Percentiles rank a stretch among this genome's conserved stretches.
phyloP scores from a whole-genome alignment of 768 basidiomycete genomes.

The Lentinula sp. region DNA sequence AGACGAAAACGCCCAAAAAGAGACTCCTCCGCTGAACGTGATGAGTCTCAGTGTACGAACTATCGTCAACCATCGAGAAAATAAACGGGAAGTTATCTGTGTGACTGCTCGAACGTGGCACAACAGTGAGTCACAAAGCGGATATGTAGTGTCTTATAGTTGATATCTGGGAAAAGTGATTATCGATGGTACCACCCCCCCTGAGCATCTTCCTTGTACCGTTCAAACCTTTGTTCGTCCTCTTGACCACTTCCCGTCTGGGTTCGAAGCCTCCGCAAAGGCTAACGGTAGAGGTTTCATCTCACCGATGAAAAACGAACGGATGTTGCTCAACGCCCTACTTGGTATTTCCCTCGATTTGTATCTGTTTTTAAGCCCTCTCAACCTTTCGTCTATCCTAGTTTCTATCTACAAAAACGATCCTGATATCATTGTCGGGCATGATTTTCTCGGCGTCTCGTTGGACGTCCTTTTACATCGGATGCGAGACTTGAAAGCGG shows the following conservation, averaged over 20 bases:
- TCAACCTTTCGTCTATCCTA: conserved; percentile 17
- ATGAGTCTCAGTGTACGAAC: conserved; percentile 87
- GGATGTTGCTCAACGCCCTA: conserved; percentile 76
- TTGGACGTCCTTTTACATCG: conserved; percentile 89
- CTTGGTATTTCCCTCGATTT: conserved; percentile 44
- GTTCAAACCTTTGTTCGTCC: conserved; percentile 90
- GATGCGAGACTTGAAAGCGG: conserved; percentile 84
- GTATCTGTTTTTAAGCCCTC: neutral
- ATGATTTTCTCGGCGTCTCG: conserved; percentile 87
- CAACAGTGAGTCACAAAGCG: conserved; percentile 26
- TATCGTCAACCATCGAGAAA: conserved; percentile 89
- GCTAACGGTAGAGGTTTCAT: conserved; percentile 63
- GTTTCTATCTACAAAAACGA: conserved; percentile 80
- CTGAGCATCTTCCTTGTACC: conserved; percentile 75
- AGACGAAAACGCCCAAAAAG: conserved; percentile 64
- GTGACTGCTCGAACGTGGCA: conserved; percentile 81
- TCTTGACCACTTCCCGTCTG: conserved; percentile 77
- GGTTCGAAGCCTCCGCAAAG: conserved; percentile 70
- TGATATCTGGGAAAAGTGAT: conserved; percentile 42
- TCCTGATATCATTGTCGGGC: conserved; percentile 91
- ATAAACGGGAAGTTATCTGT: conserved; percentile 91
- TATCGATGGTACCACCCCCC: conserved; percentile 89
- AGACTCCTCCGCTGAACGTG: conserved; percentile 83
- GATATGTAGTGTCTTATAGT: neutral
- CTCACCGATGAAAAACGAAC: conserved; percentile 72